Conservation (phyloP, 108 stramenopile species). For the Fistulifera solaris region DNA sequence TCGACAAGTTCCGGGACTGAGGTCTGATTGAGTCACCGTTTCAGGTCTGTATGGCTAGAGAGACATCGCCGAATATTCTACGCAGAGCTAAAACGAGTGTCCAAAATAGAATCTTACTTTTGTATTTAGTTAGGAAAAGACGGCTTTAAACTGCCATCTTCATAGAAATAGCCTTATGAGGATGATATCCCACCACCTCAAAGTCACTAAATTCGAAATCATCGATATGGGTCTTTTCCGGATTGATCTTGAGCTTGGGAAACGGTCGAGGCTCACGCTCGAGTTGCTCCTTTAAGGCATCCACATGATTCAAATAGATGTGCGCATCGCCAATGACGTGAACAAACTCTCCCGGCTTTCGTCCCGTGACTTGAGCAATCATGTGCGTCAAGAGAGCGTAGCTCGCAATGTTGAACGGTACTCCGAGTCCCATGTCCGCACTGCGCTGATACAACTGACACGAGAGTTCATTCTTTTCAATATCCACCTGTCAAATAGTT, state of each 20-base stretch:
- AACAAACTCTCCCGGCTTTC: constrained; percentile 96
- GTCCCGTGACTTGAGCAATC: constrained; percentile 88
- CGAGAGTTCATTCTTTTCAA: constrained; percentile 88
- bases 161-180: constrained; percentile 93
- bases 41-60: too few relatives aligned
- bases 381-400: constrained; percentile 93
- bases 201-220: constrained; percentile 88
- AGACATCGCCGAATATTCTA: too few relatives aligned
- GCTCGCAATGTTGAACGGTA: constrained; percentile 99
- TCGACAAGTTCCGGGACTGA: too few relatives aligned
- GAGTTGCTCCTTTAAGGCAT: constrained; percentile 93
- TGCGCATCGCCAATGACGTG: constrained; percentile 98
- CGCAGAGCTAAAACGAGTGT: too few relatives aligned
- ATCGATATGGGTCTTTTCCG: constrained; percentile 76
- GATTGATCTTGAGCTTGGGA: constrained; percentile 87
- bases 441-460: constrained; percentile 99
- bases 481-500: constrained; percentile 59
- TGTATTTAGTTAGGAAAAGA: too few relatives aligned
- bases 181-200: constrained; percentile 88
- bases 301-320: constrained; percentile 99
- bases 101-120: too few relatives aligned
- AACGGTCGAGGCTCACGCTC: constrained; percentile 87
- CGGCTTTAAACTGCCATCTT: constrained; percentile 95
- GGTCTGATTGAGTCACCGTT: too few relatives aligned
- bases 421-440: constrained; percentile 99